Evolutionary conservation across 345 rosid species (phyloP), one percentile per base, ranked within the genome.

Genomic region (Reutealis trisperma): DNA sequence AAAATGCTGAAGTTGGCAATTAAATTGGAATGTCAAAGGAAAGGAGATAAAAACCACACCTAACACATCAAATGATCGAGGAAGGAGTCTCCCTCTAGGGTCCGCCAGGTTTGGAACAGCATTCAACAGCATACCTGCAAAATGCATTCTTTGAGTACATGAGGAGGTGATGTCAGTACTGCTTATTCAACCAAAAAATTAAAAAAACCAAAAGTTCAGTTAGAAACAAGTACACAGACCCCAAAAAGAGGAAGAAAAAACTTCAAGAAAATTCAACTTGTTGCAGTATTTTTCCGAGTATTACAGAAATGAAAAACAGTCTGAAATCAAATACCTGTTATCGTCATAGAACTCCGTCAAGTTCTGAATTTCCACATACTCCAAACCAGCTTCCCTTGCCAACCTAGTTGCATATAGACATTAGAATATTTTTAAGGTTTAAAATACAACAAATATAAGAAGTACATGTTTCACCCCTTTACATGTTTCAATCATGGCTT

Each of bases 331-430:
- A 3, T 78, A 96, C 99, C 88, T 90, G 87, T 96, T 87, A 82
- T 96, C 99, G 75, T 96, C 99, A 24, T 92, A 92, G 79, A 93
- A 96, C 76, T 96, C 98, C 1, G 93, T 93, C 76, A 93, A 84
- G 76, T 87, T 96, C 79, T 96, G 99, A 86, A 96, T 93, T 86
- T 96, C 99, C 59, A 96, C 88, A 67, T 92, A 96, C 76, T 93
- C 99, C 72, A 96, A 89, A 80, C 98, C 97, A 84, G 98, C 96
- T 85, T 96, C 98, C 80, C 96, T 83, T 8, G 98, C 97, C 89
- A 96, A 90, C 87, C 99, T 96, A 41, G 59, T 32, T 62, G 55
- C n/a, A 81, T 7, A 34, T 68, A 78, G 34, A 70, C 37, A 41
- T 30, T 21, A 71, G 27, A 67, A 57, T 37, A 51, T 19, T 55